Evolutionary conservation across 305 asterid genomes (phyloP).

Genomic region (Salvia sclarea): DNA sequence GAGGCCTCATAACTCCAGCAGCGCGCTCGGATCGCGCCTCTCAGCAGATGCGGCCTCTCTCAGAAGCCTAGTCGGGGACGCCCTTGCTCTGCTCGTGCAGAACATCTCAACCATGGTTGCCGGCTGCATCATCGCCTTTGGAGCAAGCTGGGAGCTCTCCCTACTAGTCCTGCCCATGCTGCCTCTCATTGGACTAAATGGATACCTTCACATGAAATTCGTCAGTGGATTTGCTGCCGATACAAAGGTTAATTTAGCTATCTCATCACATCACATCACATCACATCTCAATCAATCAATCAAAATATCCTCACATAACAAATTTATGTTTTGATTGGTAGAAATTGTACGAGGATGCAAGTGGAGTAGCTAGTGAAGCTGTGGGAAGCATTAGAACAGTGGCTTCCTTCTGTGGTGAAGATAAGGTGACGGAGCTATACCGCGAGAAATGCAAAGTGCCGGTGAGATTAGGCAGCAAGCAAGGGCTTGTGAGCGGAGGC

Average conservation of each 20-base stretch:
- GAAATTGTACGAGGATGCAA: constrained; percentile 69
- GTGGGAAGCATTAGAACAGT: constrained; percentile 69
- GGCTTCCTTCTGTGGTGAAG: constrained; percentile 69
- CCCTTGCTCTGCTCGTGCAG: constrained; percentile 58
- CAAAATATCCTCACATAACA: neutral
- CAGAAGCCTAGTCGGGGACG: constrained; percentile 63
- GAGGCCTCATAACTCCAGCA: constrained; percentile 52
- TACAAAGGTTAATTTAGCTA: constrained; percentile 49
- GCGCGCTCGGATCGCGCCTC: constrained; percentile 50
- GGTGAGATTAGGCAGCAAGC: constrained; percentile 41
- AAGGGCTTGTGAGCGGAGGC: constrained; percentile 54
- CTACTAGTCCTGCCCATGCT: constrained; percentile 53
- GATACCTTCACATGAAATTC: constrained; percentile 64
- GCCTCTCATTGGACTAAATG: constrained; percentile 67
- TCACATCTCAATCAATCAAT: neutral
- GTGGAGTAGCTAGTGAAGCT: constrained; percentile 65
- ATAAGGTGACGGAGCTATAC: constrained; percentile 48
- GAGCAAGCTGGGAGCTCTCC: constrained; percentile 68
- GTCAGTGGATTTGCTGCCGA: constrained; percentile 52
- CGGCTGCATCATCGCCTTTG: constrained; percentile 60
- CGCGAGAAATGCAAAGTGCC: constrained; percentile 55
- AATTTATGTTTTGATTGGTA: constrained; percentile 23
- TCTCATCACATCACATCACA: neutral
- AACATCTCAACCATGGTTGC: constrained; percentile 51
- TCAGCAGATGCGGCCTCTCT: constrained; percentile 58